Evolutionary conservation across 352 stramenopile species (phyloP), one percentile per base, ranked within the genome.

Genomic region (Aphanomyces invadans): DNA sequence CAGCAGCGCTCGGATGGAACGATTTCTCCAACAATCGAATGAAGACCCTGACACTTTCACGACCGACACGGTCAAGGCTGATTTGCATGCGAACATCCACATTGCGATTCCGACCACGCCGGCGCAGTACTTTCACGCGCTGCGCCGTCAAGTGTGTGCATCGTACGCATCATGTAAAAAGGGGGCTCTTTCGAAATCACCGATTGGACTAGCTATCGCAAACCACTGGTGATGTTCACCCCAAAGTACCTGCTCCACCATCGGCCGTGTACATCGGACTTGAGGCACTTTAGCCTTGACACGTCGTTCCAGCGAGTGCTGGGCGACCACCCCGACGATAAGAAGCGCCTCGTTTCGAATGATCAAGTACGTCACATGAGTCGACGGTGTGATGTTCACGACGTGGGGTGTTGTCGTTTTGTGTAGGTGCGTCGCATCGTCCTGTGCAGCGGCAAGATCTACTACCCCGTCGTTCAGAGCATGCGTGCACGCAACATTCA

Each of bases 121-220:
- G 0, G 95, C 94, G 38, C 98, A 98, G 73, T 98, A 98, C 74
- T 98, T 98, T 76, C 93, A 98, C 70, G 78, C 94, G 66, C 76
- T 98, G 62, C 89, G 93, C 70, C 88, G 95, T 65, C 86, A 95
- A 70, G 76, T 89, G n/a, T 51, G 48, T 31, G 51, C 51, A 51
- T 55, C 39, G 64, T 70, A 57, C n/a, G 53, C n/a, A n/a, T n/a
- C n/a, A n/a, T n/a, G n/a, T n/a, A n/a, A n/a, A n/a, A n/a, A n/a
- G n/a, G n/a, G n/a, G n/a, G n/a, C n/a, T n/a, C n/a, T n/a, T n/a
- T n/a, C n/a, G n/a, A n/a, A n/a, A n/a, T 28, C 12, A 59, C 55
- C 4, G 9, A 4, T 23, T 68, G 59, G 12, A 12, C 2, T 36
- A 80, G 70, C 44, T 90, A 87, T 70, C 81, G 82, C 56, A 95